phyloP scores from a whole-genome alignment of 2,329 filamentous ascomycete species.

The Daldinia sp. region DNA sequence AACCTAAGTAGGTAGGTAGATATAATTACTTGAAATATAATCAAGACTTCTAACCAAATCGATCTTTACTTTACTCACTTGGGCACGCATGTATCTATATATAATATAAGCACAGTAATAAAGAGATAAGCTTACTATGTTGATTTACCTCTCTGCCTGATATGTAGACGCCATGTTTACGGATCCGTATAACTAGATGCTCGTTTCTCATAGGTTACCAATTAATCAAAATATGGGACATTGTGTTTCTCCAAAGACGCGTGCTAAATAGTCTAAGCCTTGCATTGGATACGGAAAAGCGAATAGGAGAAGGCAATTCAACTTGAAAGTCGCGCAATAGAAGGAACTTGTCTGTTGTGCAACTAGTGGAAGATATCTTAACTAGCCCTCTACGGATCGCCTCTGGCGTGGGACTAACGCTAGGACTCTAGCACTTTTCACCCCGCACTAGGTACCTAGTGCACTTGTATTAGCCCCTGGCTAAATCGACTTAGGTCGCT shows the following conservation, averaged over 20 bases:
- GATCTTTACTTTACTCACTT: too few species aligned
- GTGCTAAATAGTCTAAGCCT: background rate
- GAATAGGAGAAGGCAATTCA: background rate
- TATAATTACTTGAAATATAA: background rate
- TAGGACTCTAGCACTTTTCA: background rate
- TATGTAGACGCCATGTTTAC: too few species aligned
- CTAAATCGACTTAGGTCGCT: background rate
- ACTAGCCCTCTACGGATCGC: too few species aligned
- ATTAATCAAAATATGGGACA: background rate
- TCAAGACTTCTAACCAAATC: too few species aligned
- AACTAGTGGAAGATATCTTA: background rate
- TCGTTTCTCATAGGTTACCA: background rate
- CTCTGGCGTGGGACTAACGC: too few species aligned
- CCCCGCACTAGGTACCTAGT: background rate
- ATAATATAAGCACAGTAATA: background rate
- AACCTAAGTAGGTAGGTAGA: background rate
- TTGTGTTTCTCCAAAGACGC: too few species aligned
- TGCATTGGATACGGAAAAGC: background rate
- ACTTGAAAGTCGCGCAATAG: background rate
- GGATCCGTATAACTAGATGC: too few species aligned
- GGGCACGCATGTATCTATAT: too few species aligned
- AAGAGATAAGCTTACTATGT: background rate
- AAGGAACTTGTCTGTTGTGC: too few species aligned
- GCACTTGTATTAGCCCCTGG: background rate
- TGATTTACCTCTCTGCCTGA: background rate